These are phyloP conservation scores for Aspergillus hiratsukae DNA, from an alignment of 2,329 filamentous ascomycete species.

Conservation along the genomic window DNA sequence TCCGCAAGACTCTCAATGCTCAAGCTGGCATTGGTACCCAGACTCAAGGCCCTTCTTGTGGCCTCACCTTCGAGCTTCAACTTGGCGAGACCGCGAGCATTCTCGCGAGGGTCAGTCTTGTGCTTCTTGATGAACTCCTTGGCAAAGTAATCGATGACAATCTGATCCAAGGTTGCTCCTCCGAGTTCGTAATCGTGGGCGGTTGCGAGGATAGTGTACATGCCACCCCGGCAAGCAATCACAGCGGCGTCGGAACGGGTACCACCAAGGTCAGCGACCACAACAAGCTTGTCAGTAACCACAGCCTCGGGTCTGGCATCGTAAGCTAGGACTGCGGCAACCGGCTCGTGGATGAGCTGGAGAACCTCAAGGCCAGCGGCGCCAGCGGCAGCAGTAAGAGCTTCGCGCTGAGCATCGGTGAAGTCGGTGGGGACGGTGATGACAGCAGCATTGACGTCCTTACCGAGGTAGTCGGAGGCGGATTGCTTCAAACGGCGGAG, in stretches of 20 bases:
- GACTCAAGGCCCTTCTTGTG: constrained; percentile 85
- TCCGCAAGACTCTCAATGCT: constrained; percentile 87
- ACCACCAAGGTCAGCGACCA: constrained; percentile 89
- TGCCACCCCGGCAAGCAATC: constrained; percentile 83
- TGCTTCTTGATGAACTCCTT: constrained; percentile 99
- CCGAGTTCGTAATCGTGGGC: constrained; percentile 93
- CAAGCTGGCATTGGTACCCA: constrained; percentile 84
- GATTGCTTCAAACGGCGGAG: constrained; percentile 75
- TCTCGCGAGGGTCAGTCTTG: constrained; percentile 78
- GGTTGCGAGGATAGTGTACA: constrained; percentile 92
- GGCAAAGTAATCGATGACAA: constrained; percentile 91
- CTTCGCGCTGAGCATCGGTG: constrained; percentile 76
- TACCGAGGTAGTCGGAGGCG: constrained; percentile 88
- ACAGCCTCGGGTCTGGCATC: constrained; percentile 75
- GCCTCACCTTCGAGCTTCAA: constrained; percentile 86
- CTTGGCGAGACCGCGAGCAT: constrained; percentile 80
- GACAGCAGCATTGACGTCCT: constrained; percentile 89
- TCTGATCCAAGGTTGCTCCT: constrained; percentile 79
- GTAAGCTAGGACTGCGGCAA: constrained; percentile 84
- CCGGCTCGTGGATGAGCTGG: constrained; percentile 87
- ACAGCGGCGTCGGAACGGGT: constrained; percentile 90
- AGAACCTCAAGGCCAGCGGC: constrained; percentile 81
- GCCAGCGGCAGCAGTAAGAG: constrained; percentile 71
- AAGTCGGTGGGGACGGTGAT: constrained; percentile 94
- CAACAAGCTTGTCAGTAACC: constrained; percentile 77